Base-by-base conservation (phyloP, 176 grass and related monocot species). In the Sorghum bicolor region DNA sequence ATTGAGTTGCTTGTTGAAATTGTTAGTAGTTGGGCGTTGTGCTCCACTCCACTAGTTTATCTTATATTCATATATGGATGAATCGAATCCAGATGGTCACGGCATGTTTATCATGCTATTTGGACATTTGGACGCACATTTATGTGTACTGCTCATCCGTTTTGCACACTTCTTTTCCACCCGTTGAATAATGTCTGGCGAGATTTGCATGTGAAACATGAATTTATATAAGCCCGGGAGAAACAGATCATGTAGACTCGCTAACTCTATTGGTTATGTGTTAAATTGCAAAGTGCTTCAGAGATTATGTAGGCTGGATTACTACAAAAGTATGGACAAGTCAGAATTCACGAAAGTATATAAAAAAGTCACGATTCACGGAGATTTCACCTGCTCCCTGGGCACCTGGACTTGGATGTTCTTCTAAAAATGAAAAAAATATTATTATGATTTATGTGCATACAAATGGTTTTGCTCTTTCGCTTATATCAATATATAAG, bases 11-110 rank as follows among this genome's bases (percentile, higher is more conserved):
- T 71, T 19, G 1, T 39, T 31, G 39, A 36, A 29, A 34, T 64
- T 60, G 88, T 38, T 86, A 24, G 72, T 77, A 20, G 83, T 58
- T 78, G 83, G 72, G 37, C 36, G 67, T 61, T 79, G 47, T 66
- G 57, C 4, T 40, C 70, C 70, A 80, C 32, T 80, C 43, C 28
- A 15, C 8, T 67, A 55, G 8, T 38, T 50, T 52, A 14, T 38
- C 24, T 68, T 11, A 25, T 60, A 25, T 25, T 28, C 16, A 15
- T 14, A 30, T 69, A 52, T 36, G 79, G 65, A 29, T 53, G 4
- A 70, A 70, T 70, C 31, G 6, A 81, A 34, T 12, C 50, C 31
- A 12, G 64, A 40, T 22, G 29, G 9, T 30, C 9, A 22, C 10
- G 1, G 7, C 64, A 77, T 57, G 8, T 67, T 58, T 82, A 77